A percentile compares a stretch with the other conserved stretches of the same genome.
phyloP scores from a whole-genome alignment of 352 stramenopile genomes.

The Phytopythium ostracodes region DNA sequence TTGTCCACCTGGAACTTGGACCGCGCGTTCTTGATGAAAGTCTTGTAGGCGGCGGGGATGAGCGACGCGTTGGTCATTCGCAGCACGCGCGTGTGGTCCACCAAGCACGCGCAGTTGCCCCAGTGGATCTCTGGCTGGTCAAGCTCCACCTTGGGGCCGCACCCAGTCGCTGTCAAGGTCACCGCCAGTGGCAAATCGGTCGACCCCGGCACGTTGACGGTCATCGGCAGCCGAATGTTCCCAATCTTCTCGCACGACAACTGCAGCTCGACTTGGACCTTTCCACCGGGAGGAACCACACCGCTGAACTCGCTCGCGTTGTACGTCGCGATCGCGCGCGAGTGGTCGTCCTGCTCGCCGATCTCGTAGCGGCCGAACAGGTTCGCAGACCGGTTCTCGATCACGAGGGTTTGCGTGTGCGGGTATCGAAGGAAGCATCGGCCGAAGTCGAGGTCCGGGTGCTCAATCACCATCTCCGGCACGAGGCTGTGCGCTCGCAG shows the following conservation, averaged over 20 bases:
- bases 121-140: constrained; percentile 85
- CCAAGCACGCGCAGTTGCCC: constrained; percentile 89
- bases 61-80: constrained; percentile 86
- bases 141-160: constrained; percentile 83
- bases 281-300: constrained; percentile 54
- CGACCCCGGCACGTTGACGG: constrained; percentile 79
- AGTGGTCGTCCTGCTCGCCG: constrained; percentile 87
- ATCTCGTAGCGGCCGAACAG: constrained; percentile 89
- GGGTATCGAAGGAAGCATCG: constrained; percentile 90
- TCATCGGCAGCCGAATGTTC: constrained; percentile 87
- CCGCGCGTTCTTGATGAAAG: constrained; percentile 89
- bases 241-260: constrained; percentile 90
- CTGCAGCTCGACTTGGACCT: constrained; percentile 68
- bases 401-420: constrained; percentile 79
- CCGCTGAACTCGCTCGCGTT: constrained; percentile 53
- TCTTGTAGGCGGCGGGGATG: constrained; percentile 91
- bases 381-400: constrained; percentile 85
- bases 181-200: constrained; percentile 87
- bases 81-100: constrained; percentile 69
- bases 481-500: constrained; percentile 88
- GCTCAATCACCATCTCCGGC: constrained; percentile 61
- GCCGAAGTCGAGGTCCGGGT: constrained; percentile 85
- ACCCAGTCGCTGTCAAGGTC: constrained; percentile 78
- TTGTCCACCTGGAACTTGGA: constrained; percentile 92
- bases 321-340: constrained; percentile 79